Evolutionary conservation across 2,329 filamentous ascomycete genomes (phyloP).

Genomic region (Curvularia lunata): DNA sequence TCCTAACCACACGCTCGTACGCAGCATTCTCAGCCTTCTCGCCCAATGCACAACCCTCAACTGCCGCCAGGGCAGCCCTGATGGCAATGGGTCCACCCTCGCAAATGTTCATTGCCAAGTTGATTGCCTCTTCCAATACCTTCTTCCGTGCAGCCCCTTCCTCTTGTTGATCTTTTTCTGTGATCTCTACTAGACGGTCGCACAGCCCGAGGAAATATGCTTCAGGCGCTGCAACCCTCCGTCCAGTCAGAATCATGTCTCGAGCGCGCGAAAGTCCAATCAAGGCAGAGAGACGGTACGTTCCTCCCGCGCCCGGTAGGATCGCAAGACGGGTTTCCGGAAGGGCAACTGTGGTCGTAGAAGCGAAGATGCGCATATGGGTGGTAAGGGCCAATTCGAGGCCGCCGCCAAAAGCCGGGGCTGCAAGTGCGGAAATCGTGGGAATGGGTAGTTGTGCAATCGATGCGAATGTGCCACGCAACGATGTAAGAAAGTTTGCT

Average conservation of each 20-base stretch:
- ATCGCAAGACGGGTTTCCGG: constrained; percentile 94
- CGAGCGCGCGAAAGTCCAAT: constrained; percentile 83
- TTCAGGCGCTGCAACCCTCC: constrained; percentile 81
- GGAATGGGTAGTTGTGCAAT: constrained; percentile 82
- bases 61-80: constrained; percentile 77
- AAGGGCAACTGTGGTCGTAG: constrained; percentile 77
- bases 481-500: constrained; percentile 73
- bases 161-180: constrained; percentile 60
- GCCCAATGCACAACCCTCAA: constrained; percentile 67
- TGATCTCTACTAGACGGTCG: constrained; percentile 85
- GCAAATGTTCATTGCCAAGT: constrained; percentile 83
- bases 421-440: constrained; percentile 86
- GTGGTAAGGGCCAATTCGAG: constrained; percentile 91
- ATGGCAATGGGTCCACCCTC: constrained; percentile 87
- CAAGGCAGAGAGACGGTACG: constrained; percentile 80
- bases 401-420: constrained; percentile 86
- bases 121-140: constrained; percentile 77
- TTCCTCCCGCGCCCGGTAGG: constrained; percentile 92
- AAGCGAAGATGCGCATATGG: constrained; percentile 84
- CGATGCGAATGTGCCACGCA: constrained; percentile 76
- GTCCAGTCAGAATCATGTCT: constrained; percentile 87
- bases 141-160: constrained; percentile 66
- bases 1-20: constrained; percentile 82
- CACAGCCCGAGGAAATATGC: constrained; percentile 91
- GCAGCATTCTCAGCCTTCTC: constrained; percentile 85